Evolutionary conservation across 2,329 filamentous ascomycete species (phyloP), one percentile per base, ranked within the genome.

Genomic region (Aspergillus intermedius): DNA sequence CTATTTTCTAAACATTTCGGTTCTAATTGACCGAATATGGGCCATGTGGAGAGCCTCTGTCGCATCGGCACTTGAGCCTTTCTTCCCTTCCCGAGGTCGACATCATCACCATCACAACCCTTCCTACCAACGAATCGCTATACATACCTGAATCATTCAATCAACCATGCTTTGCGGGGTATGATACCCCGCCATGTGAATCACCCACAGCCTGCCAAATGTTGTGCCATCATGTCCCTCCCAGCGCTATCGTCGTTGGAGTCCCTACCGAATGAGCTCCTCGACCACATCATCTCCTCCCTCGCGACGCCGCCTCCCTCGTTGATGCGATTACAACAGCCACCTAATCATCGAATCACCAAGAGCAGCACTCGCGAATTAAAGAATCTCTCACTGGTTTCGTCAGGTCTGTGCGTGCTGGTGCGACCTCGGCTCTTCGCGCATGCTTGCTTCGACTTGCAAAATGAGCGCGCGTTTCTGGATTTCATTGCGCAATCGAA

Each of bases 221-320:
- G 35, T 28, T 53, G 45, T 46, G 34, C 46, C 19, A 58, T 47
- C 42, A 56, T 57, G 54, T 47, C 56, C 45, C 42, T 45, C 22
- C n/a, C 42, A 44, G 48, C 21, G 45, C 43, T 32, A 35, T 61
- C 56, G 56, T 60, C 39, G 49, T 70, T 48, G 55, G 67, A 44
- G 55, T 50, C 19, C 63, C 73, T 87, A 17, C 84, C 83, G 2
- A 80, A 78, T 53, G 84, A 87, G 67, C 67, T 87, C 42, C 66
- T 84, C 19, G 63, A 76, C 46, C 71, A 78, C 3, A 77, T 86
- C 54, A 72, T 86, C 56, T 67, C 64, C n/a, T 76, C 75, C 57
- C 70, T 86, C 42, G 74, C 78, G 55, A 58, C 58, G 0, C 61
- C 71, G 2, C 72, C 78, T 8, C 76, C 77, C 10, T 80, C 81